phyloP scores from a whole-genome alignment of 2,329 filamentous ascomycete species.

The Blumeria hordei region DNA sequence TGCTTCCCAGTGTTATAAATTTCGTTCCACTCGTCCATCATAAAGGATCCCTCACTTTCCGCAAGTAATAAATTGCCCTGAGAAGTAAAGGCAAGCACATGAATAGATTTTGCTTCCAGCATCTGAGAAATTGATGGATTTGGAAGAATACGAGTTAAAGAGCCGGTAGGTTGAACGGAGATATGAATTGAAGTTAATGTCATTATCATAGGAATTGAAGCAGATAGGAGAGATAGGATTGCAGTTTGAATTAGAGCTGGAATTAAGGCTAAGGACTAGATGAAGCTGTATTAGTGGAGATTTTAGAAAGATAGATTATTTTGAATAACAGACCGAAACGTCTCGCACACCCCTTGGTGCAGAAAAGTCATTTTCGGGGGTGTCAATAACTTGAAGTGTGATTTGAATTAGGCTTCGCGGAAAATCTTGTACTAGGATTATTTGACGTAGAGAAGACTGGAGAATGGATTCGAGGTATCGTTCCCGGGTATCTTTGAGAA shows the following conservation, averaged over 20 bases:
- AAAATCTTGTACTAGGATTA: conserved; percentile 52
- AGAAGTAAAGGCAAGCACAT: conserved; percentile 66
- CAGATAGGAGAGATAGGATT: conserved; percentile 55
- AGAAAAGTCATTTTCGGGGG: conserved; percentile 41
- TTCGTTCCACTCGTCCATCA: conserved; percentile 49
- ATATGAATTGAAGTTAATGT: conserved; percentile 43
- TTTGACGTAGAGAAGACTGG: conserved; percentile 44
- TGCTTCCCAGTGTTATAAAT: conserved; percentile 38
- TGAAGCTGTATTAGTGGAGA: not conserved
- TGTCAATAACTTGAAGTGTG: conserved; percentile 49
- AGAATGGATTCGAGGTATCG: conserved; percentile 61
- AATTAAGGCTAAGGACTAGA: conserved; percentile 52
- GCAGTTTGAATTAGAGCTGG: conserved; percentile 64
- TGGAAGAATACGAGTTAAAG: conserved; percentile 21
- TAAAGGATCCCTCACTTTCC: conserved; percentile 64
- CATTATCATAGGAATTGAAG: conserved; percentile 54
- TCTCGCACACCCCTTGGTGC: conserved; percentile 35
- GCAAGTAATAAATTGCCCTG: conserved; percentile 47
- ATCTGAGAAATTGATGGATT: conserved; percentile 40
- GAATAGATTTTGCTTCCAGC: conserved; percentile 41
- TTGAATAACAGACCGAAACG: conserved; percentile 24
- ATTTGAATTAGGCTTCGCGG: conserved; percentile 59
- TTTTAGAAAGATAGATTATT: too few species aligned
- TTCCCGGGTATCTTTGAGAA: conserved; percentile 34
- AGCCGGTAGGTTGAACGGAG: conserved; percentile 23